Evolutionary conservation across 352 stramenopile species (phyloP), one percentile per base, ranked within the genome.

Genomic region (Elongisporangium prolatum): DNA sequence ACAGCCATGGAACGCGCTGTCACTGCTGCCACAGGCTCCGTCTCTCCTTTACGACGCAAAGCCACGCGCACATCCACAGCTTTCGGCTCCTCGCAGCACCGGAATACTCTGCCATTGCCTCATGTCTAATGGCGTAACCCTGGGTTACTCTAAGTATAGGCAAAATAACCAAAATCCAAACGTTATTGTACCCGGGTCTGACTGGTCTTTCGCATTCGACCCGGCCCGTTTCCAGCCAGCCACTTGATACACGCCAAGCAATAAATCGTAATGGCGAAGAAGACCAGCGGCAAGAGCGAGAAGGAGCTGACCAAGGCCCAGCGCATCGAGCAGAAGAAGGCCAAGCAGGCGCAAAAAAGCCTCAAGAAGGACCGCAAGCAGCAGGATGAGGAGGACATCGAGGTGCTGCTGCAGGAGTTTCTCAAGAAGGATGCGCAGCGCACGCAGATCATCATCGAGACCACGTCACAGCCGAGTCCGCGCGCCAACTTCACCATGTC

Each of bases 401-500:
- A 93, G 58, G 56, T 89, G 25, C 80, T 95, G 17, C 57, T 95
- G 60, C 67, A 84, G 38, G 85, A 95, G 60, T 90, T 95, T 57
- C 68, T 89, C 13, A 83, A 84, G 60, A 89, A 89, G 47, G 85
- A 95, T 52, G 81, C 83, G 3, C 68, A 83, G 51, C 75, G 77
- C 21, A 89, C 80, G 48, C 69, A 88, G 56, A 77, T 95, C 38
- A 67, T 61, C 11, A 61, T 94, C 14, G 80, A 89, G 28, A 52
- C 62, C 7, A 59, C 61, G 50, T 38, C 64, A 21, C 85, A 93
- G 61, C 85, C 85, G 20, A 74, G 74, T 20, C 83, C 83, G 24
- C 74, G 85, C 51, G 79, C 83, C 54, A 93, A 95, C 54, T 95
- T 95, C 52, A 86, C 80, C 24, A 74, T 95, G 52, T 88, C 80